Evolutionary conservation across 768 basidiomycete genomes (phyloP), one percentile per base, ranked within the genome.

Genomic region (Boletus subparvulus): DNA sequence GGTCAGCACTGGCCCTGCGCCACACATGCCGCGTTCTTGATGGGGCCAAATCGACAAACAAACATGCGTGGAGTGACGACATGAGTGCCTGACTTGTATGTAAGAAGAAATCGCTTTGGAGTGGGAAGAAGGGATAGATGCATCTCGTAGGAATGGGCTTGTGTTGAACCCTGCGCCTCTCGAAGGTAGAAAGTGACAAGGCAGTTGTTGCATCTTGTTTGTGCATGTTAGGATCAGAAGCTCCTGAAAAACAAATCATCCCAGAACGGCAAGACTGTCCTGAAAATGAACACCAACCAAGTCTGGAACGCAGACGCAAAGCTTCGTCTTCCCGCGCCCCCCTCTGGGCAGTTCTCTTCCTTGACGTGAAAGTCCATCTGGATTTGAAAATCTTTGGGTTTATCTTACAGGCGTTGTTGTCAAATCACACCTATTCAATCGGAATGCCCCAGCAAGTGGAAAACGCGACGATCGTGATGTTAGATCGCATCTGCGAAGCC

Each of bases 401-500:
- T 12, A 46, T 53, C 37, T 32, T 32, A n/a, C 24, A 54, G 42
- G 35, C 19, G n/a, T 51, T 51, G 53, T 54, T 35, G 19, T 48
- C 13, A 28, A 39, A 17, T 32, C 33, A 43, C 41, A 46, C 32
- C 52, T 30, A 30, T 24, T 40, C 61, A 10, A 46, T 52, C 55
- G 28, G 50, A 39, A 83, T 83, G 83, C 75, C 80, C 43, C 79
- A 77, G 47, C 77, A 78, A 60, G 76, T 80, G 47, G 79, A 82
- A 41, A 65, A 68, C 52, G 83, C 80, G n/a, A 73, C 59, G 43
- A 76, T 79, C 21, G 77, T 75, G 46, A 75, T 69, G 66, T 50
- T 86, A 40, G 67, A 73, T 50, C 73, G 70, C 40, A 67, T 86
- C 43, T 65, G 69, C 28, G 67, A 74, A 19, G 62, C 67, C 16